phyloP scores from a whole-genome alignment of 169 alveolate genomes.

The Plasmodium inui region DNA sequence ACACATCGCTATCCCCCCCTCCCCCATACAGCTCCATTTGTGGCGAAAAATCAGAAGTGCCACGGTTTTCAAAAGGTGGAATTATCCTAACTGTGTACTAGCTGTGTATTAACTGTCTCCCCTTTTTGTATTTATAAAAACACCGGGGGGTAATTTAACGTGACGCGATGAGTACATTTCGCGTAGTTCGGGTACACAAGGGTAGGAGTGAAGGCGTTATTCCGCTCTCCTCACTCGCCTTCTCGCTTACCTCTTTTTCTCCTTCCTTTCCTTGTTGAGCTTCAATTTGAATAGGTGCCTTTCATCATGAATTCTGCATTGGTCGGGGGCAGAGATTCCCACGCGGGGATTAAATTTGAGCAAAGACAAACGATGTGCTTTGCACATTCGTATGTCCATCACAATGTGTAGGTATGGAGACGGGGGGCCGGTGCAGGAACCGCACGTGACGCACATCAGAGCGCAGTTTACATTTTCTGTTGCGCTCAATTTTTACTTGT shows the following conservation, averaged over 20 bases:
- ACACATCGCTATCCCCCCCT: not conserved
- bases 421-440: not conserved
- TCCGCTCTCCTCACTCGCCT: not conserved
- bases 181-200: not conserved
- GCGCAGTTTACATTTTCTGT: not conserved
- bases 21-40: not conserved
- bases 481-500: conserved; percentile 39
- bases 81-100: not conserved
- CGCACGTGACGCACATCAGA: too few relatives aligned
- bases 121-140: not conserved
- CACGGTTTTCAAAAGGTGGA: not conserved
- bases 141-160: not conserved
- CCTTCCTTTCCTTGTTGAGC: conserved; percentile 69
- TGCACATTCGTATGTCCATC: not conserved
- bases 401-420: not conserved
- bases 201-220: not conserved
- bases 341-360: not conserved
- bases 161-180: not conserved
- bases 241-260: conserved; percentile 13
- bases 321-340: not conserved
- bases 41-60: not conserved
- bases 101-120: not conserved
- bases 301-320: conserved; percentile 65
- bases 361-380: not conserved
- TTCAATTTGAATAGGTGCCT: conserved; percentile 62